Evolutionary conservation across 2,329 filamentous ascomycete genomes (phyloP).

Genomic region (Geoglossum cookeanum): DNA sequence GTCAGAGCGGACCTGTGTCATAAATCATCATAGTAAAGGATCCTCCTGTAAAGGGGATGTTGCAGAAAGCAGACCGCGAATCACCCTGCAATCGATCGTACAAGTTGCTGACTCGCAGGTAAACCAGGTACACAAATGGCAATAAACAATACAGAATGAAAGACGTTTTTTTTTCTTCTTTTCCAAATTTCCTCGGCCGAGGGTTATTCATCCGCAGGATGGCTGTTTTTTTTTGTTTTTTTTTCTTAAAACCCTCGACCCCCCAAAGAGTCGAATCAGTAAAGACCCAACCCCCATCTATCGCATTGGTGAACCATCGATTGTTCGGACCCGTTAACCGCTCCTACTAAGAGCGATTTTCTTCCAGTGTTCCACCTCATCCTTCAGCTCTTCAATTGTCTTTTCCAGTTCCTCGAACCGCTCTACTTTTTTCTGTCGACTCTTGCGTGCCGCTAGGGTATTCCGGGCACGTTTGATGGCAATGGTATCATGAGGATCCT

Average conservation of each 20-base stretch:
- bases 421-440: conserved; percentile 67
- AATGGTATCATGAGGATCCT: conserved; percentile 53
- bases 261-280: background rate
- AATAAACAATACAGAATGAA: conserved; percentile 8
- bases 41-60: conserved; percentile 7
- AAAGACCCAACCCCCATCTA: conserved; percentile 1
- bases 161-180: background rate
- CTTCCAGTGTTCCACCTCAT: conserved; percentile 22
- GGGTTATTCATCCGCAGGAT: background rate
- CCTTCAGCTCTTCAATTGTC: conserved; percentile 48
- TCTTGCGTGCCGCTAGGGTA: conserved; percentile 84
- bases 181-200: background rate
- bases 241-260: background rate
- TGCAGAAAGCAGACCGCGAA: conserved; percentile 5
- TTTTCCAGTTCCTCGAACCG: conserved; percentile 57
- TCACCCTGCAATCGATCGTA: conserved; percentile 17
- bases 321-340: background rate
- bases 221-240: background rate
- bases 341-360: conserved; percentile 14
- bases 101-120: conserved; percentile 7
- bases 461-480: conserved; percentile 89
- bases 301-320: background rate
- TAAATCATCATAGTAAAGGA: conserved; percentile 9
- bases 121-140: conserved; percentile 12
- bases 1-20: conserved; percentile 27